Evolutionary conservation across 2,329 filamentous ascomycete species (phyloP), one percentile per base, ranked within the genome.

Genomic region (Tolypocladium album): DNA sequence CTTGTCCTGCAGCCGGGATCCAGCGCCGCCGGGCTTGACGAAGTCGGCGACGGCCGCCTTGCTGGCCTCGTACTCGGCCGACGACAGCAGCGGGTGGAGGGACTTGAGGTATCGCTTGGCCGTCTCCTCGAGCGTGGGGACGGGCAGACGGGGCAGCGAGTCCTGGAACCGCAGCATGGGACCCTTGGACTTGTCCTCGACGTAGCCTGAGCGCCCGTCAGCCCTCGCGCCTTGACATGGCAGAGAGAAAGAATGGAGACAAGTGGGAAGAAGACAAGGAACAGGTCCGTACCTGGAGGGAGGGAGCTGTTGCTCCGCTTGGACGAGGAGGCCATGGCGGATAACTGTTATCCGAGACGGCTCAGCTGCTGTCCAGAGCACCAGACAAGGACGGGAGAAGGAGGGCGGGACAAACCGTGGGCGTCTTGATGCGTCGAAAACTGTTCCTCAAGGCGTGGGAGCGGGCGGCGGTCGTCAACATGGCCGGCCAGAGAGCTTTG

Each of bases 31-130:
- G n/a, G 93, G 90, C 66, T 87, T 87, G 66, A 96, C 79, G 75
- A 99, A 97, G 8, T 92, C 90, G 63, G 90, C 82, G 42, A 99
- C 92, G 39, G 90, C 92, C 70, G 89, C 88, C 72, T 89, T 88
- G 71, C 88, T 92, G 61, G 79, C 76, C 67, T 87, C 85, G 67
- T 86, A 87, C 74, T 94, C 90, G 67, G 77, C 74, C 43, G 82
- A 74, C 50, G 83, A 87, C 62, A 93, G 82, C 42, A 95, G 79
- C 27, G 90, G 88, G 71, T 89, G 86, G 57, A 95, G 81, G 43
- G 87, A 86, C 77, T 91, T 92, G 68, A 94, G 79, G 74, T 95
- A 95, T 64, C 89, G 86, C 64, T 84, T 82, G 43, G 89, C 84
- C 8, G 90, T 94, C 78, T 94, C 90, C 71, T 93, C 86, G 66